Percentiles rank a stretch among this genome's conserved stretches.
phyloP scores from a whole-genome alignment of 2,329 filamentous ascomycete genomes.

The Venturia oleaginea region DNA sequence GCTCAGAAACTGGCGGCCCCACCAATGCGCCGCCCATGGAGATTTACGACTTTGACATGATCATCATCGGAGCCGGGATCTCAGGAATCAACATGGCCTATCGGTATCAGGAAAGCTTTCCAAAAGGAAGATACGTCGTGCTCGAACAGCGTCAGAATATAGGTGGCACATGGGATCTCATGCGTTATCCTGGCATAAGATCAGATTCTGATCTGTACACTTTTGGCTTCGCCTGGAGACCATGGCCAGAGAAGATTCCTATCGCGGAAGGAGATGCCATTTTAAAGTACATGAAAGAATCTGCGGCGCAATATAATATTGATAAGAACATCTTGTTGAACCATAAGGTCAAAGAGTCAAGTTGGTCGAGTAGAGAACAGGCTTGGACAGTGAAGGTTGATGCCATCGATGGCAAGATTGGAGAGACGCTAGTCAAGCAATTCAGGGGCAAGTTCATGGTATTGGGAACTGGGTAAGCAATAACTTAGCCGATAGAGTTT shows the following conservation, averaged over 20 bases:
- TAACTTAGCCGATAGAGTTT: background rate
- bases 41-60: constrained; percentile 28
- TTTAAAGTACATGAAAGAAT: constrained; percentile 35
- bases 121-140: constrained; percentile 51
- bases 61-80: constrained; percentile 66
- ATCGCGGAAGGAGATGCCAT: constrained; percentile 40
- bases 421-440: constrained; percentile 22
- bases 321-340: constrained; percentile 37
- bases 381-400: constrained; percentile 35
- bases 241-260: constrained; percentile 48
- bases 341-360: constrained; percentile 32
- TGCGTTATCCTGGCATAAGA: constrained; percentile 63
- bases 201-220: constrained; percentile 42
- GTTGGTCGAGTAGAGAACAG: constrained; percentile 41
- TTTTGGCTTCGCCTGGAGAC: constrained; percentile 57
- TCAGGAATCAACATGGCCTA: constrained; percentile 69
- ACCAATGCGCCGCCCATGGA: background rate
- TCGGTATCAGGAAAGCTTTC: constrained; percentile 51
- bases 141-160: constrained; percentile 57
- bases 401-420: constrained; percentile 22
- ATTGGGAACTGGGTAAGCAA: constrained; percentile 45
- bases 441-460: constrained; percentile 43
- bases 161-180: constrained; percentile 73
- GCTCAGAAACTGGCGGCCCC: background rate
- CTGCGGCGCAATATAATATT: constrained; percentile 35